Evolutionary conservation across 768 basidiomycete species (phyloP).

Genomic region (Amanita exitialis): DNA sequence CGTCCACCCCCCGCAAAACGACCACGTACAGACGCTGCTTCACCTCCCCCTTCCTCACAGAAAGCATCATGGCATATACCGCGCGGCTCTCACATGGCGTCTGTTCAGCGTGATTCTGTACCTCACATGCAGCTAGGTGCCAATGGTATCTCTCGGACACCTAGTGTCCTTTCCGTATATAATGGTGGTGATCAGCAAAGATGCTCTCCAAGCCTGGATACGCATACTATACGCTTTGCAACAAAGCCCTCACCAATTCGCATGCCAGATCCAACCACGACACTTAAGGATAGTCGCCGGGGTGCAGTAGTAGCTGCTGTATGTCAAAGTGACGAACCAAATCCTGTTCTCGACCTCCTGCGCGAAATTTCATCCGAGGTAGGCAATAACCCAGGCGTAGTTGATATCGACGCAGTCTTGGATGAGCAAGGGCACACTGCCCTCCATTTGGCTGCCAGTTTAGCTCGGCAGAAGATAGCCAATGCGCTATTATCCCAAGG

Average conservation of each 20-base stretch:
- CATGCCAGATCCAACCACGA: constrained; percentile 39
- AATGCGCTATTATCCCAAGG: constrained; percentile 65
- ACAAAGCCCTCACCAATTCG: constrained; percentile 50
- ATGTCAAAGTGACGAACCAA: constrained; percentile 60
- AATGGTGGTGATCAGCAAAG: constrained; percentile 34
- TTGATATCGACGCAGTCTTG: constrained; percentile 75
- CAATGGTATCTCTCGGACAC: constrained; percentile 39
- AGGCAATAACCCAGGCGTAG: constrained; percentile 16
- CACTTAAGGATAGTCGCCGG: constrained; percentile 46
- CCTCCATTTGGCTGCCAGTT: constrained; percentile 84
- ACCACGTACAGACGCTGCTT: constrained; percentile 40
- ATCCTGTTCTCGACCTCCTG: constrained; percentile 48
- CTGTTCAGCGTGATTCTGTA: constrained; percentile 14
- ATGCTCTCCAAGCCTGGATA: constrained; percentile 29
- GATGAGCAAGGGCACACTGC: constrained; percentile 95
- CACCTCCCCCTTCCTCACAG: constrained; percentile 24
- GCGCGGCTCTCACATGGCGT: constrained; percentile 19
- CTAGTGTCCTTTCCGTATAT: constrained; percentile 28
- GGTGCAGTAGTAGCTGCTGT: constrained; percentile 57
- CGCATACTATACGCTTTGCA: constrained; percentile 50
- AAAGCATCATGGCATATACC: constrained; percentile 23
- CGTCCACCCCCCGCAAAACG: constrained; percentile 69
- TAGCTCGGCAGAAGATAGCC: constrained; percentile 61
- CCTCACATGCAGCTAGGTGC: constrained; percentile 20
- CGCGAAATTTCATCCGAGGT: constrained; percentile 49